Evolutionary conservation across 2,329 filamentous ascomycete species (phyloP).

Genomic region (Zymoseptoria passerinii): DNA sequence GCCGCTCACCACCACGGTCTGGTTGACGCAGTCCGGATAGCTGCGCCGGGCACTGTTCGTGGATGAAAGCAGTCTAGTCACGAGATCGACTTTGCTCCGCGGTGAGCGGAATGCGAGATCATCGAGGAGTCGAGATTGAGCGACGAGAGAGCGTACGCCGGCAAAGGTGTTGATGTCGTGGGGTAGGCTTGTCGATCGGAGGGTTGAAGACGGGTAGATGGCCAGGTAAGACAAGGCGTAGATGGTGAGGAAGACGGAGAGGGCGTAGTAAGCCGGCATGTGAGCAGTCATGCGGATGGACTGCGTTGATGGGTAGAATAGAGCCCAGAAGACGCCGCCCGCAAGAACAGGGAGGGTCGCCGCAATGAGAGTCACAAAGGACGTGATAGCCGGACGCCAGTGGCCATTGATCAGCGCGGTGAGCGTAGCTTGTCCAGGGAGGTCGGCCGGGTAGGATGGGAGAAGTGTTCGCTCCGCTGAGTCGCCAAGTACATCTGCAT

Average conservation of each 20-base stretch:
- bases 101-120: conserved; percentile 67
- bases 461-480: conserved; percentile 57
- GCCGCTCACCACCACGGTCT: conserved; percentile 6
- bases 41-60: conserved; percentile 39
- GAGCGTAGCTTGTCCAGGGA: conserved; percentile 53
- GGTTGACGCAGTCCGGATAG: neutral
- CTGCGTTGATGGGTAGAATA: conserved; percentile 46
- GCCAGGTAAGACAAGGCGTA: conserved; percentile 59
- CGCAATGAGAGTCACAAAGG: conserved; percentile 51
- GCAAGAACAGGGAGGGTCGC: conserved; percentile 58
- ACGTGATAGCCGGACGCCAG: conserved; percentile 56
- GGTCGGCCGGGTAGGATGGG: conserved; percentile 60
- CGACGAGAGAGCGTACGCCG: conserved; percentile 69
- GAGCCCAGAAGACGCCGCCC: conserved; percentile 65
- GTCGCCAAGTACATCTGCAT: conserved; percentile 42
- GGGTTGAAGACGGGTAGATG: conserved; percentile 36
- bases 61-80: conserved; percentile 56
- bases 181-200: conserved; percentile 39
- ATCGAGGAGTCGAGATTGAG: conserved; percentile 60
- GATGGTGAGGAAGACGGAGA: conserved; percentile 64
- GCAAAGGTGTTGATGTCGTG: conserved; percentile 57
- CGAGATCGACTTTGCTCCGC: conserved; percentile 58
- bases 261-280: conserved; percentile 60
- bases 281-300: conserved; percentile 62
- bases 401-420: conserved; percentile 54